Evolutionary conservation across 2,329 filamentous ascomycete species (phyloP).

Genomic region (Sporothrix phasma): DNA sequence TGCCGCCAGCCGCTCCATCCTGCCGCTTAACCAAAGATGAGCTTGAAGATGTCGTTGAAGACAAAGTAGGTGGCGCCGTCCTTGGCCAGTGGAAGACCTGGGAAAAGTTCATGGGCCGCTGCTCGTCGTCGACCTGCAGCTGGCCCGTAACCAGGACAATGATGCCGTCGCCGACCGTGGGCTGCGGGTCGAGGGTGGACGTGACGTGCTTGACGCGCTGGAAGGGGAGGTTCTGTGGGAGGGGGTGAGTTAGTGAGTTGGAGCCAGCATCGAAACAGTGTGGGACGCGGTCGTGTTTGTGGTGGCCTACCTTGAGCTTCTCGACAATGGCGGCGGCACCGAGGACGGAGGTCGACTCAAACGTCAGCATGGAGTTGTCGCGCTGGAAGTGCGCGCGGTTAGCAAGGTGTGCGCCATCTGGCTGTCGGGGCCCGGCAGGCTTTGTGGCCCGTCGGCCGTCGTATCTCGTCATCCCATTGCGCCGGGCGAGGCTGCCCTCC

Average conservation of each 20-base stretch:
- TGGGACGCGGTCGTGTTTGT: too few species aligned
- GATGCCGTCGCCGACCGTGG: constrained; percentile 59
- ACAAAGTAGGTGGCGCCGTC: constrained; percentile 67
- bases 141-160: constrained; percentile 82
- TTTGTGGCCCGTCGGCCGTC: background rate
- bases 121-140: constrained; percentile 76
- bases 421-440: background rate
- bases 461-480: background rate
- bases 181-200: constrained; percentile 73
- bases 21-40: constrained; percentile 56
- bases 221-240: constrained; percentile 61
- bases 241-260: too few species aligned
- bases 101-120: constrained; percentile 80
- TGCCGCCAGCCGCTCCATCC: too few species aligned
- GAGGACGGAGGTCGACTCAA: constrained; percentile 60
- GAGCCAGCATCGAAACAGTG: too few species aligned
- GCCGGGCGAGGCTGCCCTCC: background rate
- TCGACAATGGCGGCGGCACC: constrained; percentile 60
- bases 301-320: constrained; percentile 63
- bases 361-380: constrained; percentile 83
- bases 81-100: constrained; percentile 77
- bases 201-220: constrained; percentile 70
- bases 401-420: background rate
- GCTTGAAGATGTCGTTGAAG: constrained; percentile 90
- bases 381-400: constrained; percentile 41